Evolutionary conservation across 179 eudicot genomes (phyloP), one percentile per base, ranked within the genome.

Genomic region (Actinidia chinensis): DNA sequence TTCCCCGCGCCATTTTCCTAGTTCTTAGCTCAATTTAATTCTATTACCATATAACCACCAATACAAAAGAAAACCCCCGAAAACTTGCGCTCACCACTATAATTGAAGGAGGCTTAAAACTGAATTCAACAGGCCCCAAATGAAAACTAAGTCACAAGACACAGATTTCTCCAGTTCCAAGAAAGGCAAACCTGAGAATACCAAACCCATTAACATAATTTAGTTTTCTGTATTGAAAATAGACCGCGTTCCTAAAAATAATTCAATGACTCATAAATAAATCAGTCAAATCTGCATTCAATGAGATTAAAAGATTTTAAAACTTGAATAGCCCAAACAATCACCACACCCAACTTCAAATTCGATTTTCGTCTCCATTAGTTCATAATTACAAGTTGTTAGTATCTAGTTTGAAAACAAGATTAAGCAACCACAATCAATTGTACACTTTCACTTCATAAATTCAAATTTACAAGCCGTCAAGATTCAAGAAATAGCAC

Each of bases 1-100:
- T 87, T 60, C 91, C 91, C 79, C 77, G 54, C 64, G 88, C 78
- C 97, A 92, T 92, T 74, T 78, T 78, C 7, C 40, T 52, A 55
- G 60, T 63, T 25, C 50, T 54, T 75, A 54, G 36, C 20, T 71
- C 79, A 75, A 23, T 50, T 20, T 47, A 47, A 17, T 44, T 46
- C 59, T 58, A 59, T 40, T 74, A 74, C 47, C 60, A 20, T 48
- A 80, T 51, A 48, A 50, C 58, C 66, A 46, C n/a, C n/a, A 56
- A 74, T 25, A 36, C 46, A 54, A 40, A 33, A 23, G 10, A 56
- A 69, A 55, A n/a, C 43, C 56, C 59, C 71, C 50, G 8, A 25
- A 50, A 36, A 20, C 51, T 64, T 12, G 40, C 50, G 18, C 28
- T 64, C n/a, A n/a, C n/a, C n/a, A n/a, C n/a, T n/a, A n/a, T n/a